A percentile compares a stretch with the other conserved stretches of the same genome.
phyloP scores from a whole-genome alignment of 441 rosid genomes.

The Macaranga tanarius region DNA sequence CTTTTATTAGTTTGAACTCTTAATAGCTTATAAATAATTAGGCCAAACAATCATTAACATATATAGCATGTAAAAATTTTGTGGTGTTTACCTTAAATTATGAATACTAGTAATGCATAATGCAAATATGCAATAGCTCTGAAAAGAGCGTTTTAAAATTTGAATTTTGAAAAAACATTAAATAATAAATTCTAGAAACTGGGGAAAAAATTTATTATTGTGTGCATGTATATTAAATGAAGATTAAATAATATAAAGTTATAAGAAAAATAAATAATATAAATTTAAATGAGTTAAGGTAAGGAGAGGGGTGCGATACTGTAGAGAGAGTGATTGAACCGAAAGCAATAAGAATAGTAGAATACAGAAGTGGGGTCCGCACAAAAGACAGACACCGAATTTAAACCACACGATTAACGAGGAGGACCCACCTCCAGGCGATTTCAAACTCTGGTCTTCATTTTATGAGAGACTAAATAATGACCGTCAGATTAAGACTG shows the following conservation, averaged over 20 bases:
- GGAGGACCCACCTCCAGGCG: slow-evolving; percentile 18
- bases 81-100: no score
- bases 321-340: neutral
- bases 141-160: neutral
- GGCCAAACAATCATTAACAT: no score
- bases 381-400: slow-evolving; percentile 19
- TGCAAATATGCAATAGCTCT: no score
- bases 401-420: slow-evolving; percentile 61
- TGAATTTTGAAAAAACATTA: neutral
- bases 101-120: no score
- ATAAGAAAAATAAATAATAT: neutral
- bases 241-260: neutral
- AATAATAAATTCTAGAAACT: neutral
- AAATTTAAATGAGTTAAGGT: neutral
- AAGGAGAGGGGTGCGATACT: neutral
- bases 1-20: no score
- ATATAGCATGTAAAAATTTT: no score
- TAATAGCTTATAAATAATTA: no score
- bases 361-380: neutral
- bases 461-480: slow-evolving; percentile 9
- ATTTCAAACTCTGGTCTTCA: slow-evolving; percentile 8
- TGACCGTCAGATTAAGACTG: slow-evolving; percentile 36
- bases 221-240: no score
- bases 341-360: neutral
- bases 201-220: no score